phyloP scores from a whole-genome alignment of 257 asterid species.

The Primulina tabacum region DNA sequence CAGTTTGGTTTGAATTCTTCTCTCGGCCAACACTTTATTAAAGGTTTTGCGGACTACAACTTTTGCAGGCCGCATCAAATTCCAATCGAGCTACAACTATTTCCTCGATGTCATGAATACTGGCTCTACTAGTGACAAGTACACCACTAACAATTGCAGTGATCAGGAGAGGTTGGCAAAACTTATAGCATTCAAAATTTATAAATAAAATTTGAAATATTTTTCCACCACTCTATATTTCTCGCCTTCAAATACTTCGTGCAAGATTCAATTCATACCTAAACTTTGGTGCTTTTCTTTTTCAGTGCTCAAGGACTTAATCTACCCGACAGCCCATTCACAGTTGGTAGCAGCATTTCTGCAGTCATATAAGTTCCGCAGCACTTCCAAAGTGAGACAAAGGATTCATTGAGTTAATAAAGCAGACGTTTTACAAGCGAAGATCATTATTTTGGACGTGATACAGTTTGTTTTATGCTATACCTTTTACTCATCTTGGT shows the following conservation, averaged over 20 bases:
- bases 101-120: conserved; percentile 37
- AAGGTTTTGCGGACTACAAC: not conserved
- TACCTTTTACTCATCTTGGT: not conserved
- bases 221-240: not conserved
- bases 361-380: conserved; percentile 43
- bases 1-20: not conserved
- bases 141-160: conserved; percentile 33
- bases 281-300: not conserved
- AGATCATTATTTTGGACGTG: no score
- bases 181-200: no score
- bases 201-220: not conserved
- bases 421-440: conserved; percentile 6
- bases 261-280: not conserved
- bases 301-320: conserved; percentile 49
- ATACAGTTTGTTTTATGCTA: not conserved
- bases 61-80: conserved; percentile 41
- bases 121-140: conserved; percentile 42
- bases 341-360: conserved; percentile 44
- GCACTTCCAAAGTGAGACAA: conserved; percentile 13
- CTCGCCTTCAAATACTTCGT: not conserved
- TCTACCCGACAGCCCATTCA: conserved; percentile 83
- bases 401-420: conserved; percentile 1
- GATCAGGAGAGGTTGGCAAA: conserved; percentile 63
- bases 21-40: not conserved
- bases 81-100: conserved; percentile 40